phyloP scores from a whole-genome alignment of 306 rosid species.

The Trichosanthes truncata region DNA sequence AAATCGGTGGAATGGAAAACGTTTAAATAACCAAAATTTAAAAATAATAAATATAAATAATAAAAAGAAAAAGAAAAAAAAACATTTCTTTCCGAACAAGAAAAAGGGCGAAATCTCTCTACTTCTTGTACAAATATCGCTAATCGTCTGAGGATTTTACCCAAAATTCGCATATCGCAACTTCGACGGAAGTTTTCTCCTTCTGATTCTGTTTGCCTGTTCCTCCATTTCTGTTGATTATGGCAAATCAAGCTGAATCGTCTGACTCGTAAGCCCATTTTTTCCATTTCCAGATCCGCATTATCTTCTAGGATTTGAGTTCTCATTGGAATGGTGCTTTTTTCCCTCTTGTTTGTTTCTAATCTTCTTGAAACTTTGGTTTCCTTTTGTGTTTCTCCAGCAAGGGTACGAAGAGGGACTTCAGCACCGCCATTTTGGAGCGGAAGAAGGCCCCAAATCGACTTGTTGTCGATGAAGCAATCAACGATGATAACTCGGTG shows the following conservation, averaged over 20 bases:
- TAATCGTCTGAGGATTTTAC: background rate
- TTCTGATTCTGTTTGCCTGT: constrained; percentile 1
- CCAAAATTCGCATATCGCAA: background rate
- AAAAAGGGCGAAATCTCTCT: constrained; percentile 19
- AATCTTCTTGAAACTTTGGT: background rate
- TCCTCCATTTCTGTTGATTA: constrained; percentile 7
- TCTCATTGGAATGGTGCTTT: background rate
- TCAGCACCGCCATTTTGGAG: constrained; percentile 84
- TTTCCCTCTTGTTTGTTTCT: background rate
- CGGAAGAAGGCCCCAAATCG: constrained; percentile 91
- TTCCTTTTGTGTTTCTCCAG: constrained; percentile 20
- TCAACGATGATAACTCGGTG: constrained; percentile 90
- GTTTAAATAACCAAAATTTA: background rate
- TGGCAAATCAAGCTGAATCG: constrained; percentile 70
- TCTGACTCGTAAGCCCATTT: constrained; percentile 59
- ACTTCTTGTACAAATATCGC: constrained; percentile 12
- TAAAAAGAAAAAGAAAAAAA: background rate
- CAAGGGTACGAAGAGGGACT: constrained; percentile 76
- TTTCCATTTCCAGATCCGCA: constrained; percentile 16
- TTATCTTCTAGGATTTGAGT: background rate
- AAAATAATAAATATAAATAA: constrained; percentile 7
- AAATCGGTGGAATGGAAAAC: background rate
- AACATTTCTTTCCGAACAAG: constrained; percentile 34
- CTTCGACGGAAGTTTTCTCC: constrained; percentile 12
- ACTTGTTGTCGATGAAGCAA: constrained; percentile 80